Conservation (phyloP, 78 protist species). For the Dictyostelium brefeldianum region DNA sequence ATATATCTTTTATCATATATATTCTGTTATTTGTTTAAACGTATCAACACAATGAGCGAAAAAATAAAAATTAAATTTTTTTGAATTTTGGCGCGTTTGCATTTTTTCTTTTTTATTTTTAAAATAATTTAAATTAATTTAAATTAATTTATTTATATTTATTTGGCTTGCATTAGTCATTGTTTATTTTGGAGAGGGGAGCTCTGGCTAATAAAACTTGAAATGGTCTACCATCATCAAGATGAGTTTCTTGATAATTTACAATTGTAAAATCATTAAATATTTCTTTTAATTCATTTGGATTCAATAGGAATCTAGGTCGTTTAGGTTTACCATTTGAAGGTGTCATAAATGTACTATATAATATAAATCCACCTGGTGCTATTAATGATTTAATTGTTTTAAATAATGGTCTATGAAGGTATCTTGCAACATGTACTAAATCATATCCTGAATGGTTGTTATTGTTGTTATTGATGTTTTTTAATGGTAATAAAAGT, state of each 20-base stretch:
- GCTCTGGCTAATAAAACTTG: conserved; percentile 68
- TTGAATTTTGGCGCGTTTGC: too few relatives aligned
- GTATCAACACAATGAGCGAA: too few relatives aligned
- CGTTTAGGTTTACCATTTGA: conserved; percentile 68
- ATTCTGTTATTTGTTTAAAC: too few relatives aligned
- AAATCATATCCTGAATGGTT: conserved; percentile 21
- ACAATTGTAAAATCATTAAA: conserved; percentile 39
- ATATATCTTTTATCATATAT: too few relatives aligned
- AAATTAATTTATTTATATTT: too few relatives aligned
- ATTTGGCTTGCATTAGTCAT: too few relatives aligned
- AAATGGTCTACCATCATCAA: conserved; percentile 75
- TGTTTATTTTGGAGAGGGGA: too few relatives aligned
- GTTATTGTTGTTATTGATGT: background rate
- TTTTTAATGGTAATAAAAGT: background rate
- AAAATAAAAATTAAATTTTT: too few relatives aligned
- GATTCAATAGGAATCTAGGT: conserved; percentile 54
- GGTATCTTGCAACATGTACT: conserved; percentile 79
- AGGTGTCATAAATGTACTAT: conserved; percentile 80
- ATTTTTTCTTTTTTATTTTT: too few relatives aligned
- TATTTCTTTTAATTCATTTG: conserved; percentile 57
- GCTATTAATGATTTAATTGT: background rate
- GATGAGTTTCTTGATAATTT: conserved; percentile 49
- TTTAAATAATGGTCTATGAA: conserved; percentile 72
- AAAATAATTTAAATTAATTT: too few relatives aligned
- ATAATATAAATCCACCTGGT: conserved; percentile 73